Evolutionary conservation across 148 eudicot species (phyloP).

Genomic region (Camellia lanceoleosa): DNA sequence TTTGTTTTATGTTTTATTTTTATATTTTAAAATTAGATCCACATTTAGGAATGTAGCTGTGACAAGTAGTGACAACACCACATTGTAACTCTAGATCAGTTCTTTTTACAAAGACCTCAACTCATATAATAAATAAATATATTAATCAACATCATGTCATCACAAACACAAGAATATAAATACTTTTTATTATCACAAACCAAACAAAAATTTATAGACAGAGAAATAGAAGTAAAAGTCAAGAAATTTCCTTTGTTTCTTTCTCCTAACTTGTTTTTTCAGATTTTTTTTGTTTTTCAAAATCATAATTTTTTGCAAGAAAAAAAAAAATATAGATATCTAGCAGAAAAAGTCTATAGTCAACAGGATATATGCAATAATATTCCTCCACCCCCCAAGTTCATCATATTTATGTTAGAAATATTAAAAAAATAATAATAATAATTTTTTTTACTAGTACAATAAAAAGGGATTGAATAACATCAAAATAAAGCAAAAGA

Average conservation of each 20-base stretch:
- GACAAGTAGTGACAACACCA: neutral
- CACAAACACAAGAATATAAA: slow-evolving; percentile 11
- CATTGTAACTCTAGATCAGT: neutral
- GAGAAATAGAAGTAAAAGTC: slow-evolving; percentile 17
- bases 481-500: slow-evolving; percentile 34
- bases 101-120: neutral
- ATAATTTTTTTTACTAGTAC: neutral
- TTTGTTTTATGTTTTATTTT: too few relatives aligned
- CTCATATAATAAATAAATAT: slow-evolving; percentile 4
- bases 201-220: neutral
- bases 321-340: neutral
- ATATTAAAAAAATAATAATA: neutral
- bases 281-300: neutral
- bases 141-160: slow-evolving; percentile 29
- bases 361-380: slow-evolving; percentile 17
- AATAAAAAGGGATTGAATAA: slow-evolving; percentile 12
- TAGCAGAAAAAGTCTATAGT: slow-evolving; percentile 19
- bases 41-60: neutral
- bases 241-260: slow-evolving; percentile 22
- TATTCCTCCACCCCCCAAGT: slow-evolving; percentile 14
- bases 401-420: slow-evolving; percentile 1
- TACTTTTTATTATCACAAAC: slow-evolving; percentile 3
- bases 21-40: neutral
- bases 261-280: neutral
- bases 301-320: neutral